phyloP scores from a whole-genome alignment of 2,329 filamentous ascomycete species.

The Neopestalotiopsis sp. region DNA sequence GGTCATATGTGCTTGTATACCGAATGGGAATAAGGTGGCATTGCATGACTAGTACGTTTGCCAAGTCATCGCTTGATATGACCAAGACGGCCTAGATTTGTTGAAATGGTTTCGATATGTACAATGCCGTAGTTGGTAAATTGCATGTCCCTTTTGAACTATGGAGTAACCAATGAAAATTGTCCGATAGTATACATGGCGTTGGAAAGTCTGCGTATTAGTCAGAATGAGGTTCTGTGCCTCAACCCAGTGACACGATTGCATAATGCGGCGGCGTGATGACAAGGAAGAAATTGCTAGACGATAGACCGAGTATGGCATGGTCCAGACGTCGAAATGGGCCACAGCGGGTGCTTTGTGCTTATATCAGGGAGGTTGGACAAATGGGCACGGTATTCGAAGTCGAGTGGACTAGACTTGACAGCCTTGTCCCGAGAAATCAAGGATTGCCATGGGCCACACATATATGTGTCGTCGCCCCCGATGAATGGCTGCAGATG shows the following conservation, averaged over 20 bases:
- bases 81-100: no score
- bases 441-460: not conserved
- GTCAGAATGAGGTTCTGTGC: not conserved
- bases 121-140: no score
- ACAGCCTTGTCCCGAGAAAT: not conserved
- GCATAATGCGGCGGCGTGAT: not conserved
- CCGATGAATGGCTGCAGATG: not conserved
- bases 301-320: not conserved
- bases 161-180: no score
- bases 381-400: not conserved
- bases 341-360: not conserved
- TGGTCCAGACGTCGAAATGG: not conserved
- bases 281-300: not conserved
- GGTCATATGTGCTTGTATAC: no score
- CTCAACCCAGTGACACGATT: not conserved
- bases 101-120: no score
- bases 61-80: no score
- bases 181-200: no score
- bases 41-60: no score
- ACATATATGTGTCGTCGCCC: not conserved
- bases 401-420: not conserved
- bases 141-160: no score
- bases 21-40: no score
- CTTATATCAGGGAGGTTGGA: not conserved
- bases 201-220: not conserved